phyloP scores from a whole-genome alignment of 2,329 filamentous ascomycete species.

The Colletotrichum melonis region DNA sequence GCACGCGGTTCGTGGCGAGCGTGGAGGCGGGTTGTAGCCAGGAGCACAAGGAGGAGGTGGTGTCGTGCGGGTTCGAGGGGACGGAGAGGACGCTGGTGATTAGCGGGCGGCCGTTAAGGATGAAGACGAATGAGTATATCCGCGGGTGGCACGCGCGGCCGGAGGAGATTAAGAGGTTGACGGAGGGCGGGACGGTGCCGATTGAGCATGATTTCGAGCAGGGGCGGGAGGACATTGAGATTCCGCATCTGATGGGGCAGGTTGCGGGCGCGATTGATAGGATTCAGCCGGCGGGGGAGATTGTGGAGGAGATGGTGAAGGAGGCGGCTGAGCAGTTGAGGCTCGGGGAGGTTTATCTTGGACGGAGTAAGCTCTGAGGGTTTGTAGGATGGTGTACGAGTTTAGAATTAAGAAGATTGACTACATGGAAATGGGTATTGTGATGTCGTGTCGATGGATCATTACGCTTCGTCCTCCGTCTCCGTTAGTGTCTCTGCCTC shows the following conservation, averaged over 20 bases:
- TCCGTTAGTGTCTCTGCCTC: too few relatives aligned
- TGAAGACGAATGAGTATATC: constrained; percentile 87
- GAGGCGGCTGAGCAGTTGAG: constrained; percentile 78
- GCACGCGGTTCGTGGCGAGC: constrained; percentile 89
- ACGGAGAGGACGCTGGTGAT: constrained; percentile 87
- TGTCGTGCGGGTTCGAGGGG: constrained; percentile 81
- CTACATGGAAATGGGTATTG: constrained; percentile 24
- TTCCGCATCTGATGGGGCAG: constrained; percentile 94
- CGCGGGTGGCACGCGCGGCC: constrained; percentile 82
- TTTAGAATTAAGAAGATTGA: neutral
- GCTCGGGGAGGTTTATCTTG: constrained; percentile 70
- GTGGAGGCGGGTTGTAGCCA: constrained; percentile 84
- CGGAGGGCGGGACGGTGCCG: constrained; percentile 77
- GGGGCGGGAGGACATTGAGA: constrained; percentile 82
- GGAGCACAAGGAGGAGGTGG: constrained; percentile 86
- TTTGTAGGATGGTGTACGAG: neutral
- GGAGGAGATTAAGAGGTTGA: constrained; percentile 79
- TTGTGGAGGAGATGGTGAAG: constrained; percentile 90
- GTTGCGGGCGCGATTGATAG: constrained; percentile 82
- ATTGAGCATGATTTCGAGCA: constrained; percentile 86
- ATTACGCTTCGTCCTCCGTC: neutral
- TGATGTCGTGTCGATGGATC: neutral
- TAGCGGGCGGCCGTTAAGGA: constrained; percentile 82
- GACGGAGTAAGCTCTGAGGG: constrained; percentile 55
- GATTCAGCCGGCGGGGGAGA: constrained; percentile 83